Evolutionary conservation across 2,329 filamentous ascomycete species (phyloP).

Genomic region (Rosellinia necatrix): DNA sequence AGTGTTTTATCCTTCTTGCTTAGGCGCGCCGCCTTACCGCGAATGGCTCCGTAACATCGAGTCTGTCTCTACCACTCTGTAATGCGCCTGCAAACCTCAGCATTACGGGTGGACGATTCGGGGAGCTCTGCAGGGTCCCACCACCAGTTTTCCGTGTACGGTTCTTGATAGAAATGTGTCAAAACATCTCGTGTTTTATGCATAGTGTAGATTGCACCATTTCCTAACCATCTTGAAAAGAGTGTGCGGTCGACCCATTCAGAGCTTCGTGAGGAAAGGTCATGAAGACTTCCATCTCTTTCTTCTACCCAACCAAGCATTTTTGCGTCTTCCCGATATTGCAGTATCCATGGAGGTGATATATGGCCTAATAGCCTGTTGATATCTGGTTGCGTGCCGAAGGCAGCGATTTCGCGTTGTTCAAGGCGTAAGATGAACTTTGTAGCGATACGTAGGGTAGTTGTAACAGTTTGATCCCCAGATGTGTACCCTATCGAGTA

Average conservation of each 20-base stretch:
- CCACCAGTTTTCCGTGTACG: slow-evolving; percentile 7
- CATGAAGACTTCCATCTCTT: slow-evolving; percentile 5
- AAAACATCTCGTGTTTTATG: neutral
- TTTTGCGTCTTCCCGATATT: neutral
- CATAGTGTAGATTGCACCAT: neutral
- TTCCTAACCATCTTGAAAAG: slow-evolving; percentile 8
- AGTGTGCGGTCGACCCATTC: slow-evolving; percentile 6
- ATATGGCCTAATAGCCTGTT: neutral
- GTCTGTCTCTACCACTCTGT: neutral
- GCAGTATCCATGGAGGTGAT: slow-evolving; percentile 5
- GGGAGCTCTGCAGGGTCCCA: slow-evolving; percentile 11
- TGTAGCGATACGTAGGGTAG: neutral
- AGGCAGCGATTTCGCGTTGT: slow-evolving; percentile 9
- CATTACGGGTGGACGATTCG: neutral
- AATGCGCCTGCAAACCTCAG: neutral
- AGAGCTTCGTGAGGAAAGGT: neutral
- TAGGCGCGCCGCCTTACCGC: no score
- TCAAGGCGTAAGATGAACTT: slow-evolving; percentile 16
- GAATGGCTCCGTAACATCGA: no score
- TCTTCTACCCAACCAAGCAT: slow-evolving; percentile 2
- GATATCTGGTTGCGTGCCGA: slow-evolving; percentile 1
- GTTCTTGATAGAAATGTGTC: neutral
- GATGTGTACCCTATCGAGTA: slow-evolving; percentile 2
- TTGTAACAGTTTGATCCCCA: slow-evolving; percentile 10
- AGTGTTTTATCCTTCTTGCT: no score